Conservation (phyloP, 1,284 basidiomycete genomes). For the Chiua sp. region DNA sequence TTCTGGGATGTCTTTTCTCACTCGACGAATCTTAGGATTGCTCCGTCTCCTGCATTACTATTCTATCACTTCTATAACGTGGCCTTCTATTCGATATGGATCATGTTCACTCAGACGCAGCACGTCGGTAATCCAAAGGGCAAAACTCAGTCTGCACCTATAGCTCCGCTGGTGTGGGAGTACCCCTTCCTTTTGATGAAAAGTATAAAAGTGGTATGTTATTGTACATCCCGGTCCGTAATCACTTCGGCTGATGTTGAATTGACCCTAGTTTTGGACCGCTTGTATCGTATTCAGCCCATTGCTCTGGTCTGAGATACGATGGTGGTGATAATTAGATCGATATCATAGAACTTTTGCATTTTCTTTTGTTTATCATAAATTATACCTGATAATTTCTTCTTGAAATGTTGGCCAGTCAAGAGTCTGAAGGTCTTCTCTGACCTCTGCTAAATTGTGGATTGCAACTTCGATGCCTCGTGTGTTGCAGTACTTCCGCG, state of each 20-base stretch:
- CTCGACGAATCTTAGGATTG: constrained; percentile 50
- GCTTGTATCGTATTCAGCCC: constrained; percentile 89
- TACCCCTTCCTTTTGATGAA: constrained; percentile 51
- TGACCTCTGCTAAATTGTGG: too few relatives aligned
- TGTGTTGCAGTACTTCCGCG: too few relatives aligned
- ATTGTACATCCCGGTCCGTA: background rate
- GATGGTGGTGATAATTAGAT: constrained; percentile 47
- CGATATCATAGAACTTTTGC: background rate
- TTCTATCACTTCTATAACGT: constrained; percentile 96
- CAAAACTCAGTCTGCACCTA: constrained; percentile 20
- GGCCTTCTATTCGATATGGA: constrained; percentile 92
- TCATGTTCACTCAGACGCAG: constrained; percentile 78
- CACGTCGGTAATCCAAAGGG: constrained; percentile 24
- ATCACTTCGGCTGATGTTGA: constrained; percentile 12
- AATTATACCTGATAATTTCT: constrained; percentile 16
- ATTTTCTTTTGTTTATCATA: constrained; percentile 2
- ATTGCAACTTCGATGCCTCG: too few relatives aligned
- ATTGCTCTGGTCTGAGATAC: constrained; percentile 85
- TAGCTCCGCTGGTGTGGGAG: constrained; percentile 41
- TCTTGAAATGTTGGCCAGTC: too few relatives aligned
- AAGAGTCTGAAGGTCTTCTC: too few relatives aligned
- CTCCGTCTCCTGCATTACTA: constrained; percentile 79
- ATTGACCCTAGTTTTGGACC: constrained; percentile 74
- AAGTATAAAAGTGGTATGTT: constrained; percentile 46
- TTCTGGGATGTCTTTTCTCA: background rate